Base-by-base conservation (phyloP, 148 eudicot genomes). In the Oxyria digyna region DNA sequence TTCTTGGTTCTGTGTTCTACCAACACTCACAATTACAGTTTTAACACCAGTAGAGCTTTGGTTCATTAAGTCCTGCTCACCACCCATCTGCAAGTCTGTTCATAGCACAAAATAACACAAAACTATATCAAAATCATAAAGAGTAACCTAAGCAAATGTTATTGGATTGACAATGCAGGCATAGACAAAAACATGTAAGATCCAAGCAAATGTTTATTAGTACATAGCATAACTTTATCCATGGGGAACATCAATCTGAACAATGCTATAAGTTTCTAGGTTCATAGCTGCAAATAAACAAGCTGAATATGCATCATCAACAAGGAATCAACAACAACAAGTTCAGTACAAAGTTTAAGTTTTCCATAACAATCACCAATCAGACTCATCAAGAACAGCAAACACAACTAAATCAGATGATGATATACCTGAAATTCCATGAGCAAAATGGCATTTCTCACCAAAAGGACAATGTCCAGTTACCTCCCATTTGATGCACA, bases 371-470 rank as follows among this genome's bases (percentile, higher is more conserved):
- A 45, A 69, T 46, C 4, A 29, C 2, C 37, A 46, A 52, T 2
- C 11, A 15, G 24, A 48, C 15, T 27, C 12, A 69, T 31, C 17
- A 69, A 48, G 9, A 68, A 7, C 23, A 68, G n/a, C 7, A 43
- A 45, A 27, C 6, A 21, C 21, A 14, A 59, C 65, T 2, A 59
- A 0, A 69, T 29, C 59, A 71, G 20, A 43, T 0, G 42, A 50
- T 24, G 18, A 1, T 21, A 70, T 84, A 92, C 98, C 96, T 83
- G 88, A 78, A 63, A 48, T 73, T 4, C 97, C 99, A 80, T 94
- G 97, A 73, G 97, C 97, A 80, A 73, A 94, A 70, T 91, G 91
- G 71, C 99, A 94, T 73, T 77, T 86, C 48, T 88, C 97, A 40
- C 89, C 90, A 74, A 77, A 88, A 15, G 84, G 85, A 42, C 99